Conservation (phyloP, 2,329 filamentous ascomycete species). For the Colletotrichum theobromicola region DNA sequence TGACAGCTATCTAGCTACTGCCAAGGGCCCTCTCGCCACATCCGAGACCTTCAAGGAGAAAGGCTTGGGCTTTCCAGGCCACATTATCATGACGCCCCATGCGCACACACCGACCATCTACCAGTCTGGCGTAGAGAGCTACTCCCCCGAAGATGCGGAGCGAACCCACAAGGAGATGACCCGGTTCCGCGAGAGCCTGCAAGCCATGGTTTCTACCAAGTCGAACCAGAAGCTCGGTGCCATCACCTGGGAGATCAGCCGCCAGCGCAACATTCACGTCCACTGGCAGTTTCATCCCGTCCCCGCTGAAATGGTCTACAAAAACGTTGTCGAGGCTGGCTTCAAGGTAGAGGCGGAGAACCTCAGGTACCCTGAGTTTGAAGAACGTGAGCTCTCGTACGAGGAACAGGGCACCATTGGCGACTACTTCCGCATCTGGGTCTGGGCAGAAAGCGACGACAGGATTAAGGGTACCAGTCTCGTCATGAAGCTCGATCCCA, state of each 20-base stretch:
- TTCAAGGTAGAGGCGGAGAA: constrained; percentile 92
- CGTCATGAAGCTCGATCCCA: constrained; percentile 74
- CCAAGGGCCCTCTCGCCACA: constrained; percentile 86
- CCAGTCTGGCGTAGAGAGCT: constrained; percentile 62
- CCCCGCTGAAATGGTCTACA: constrained; percentile 68
- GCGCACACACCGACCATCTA: constrained; percentile 79
- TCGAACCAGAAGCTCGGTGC: constrained; percentile 71
- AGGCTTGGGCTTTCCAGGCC: constrained; percentile 77
- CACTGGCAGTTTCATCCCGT: constrained; percentile 95
- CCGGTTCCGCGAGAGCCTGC: constrained; percentile 77
- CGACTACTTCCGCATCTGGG: constrained; percentile 84
- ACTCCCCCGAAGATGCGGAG: constrained; percentile 57
- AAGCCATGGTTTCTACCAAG: constrained; percentile 73
- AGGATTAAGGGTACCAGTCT: constrained; percentile 70
- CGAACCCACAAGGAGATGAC: constrained; percentile 81
- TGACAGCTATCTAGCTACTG: constrained; percentile 86
- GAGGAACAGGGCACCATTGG: constrained; percentile 51
- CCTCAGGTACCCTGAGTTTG: constrained; percentile 57
- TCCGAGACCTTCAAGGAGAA: constrained; percentile 68
- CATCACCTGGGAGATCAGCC: constrained; percentile 92
- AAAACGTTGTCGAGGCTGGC: constrained; percentile 82
- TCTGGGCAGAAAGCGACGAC: constrained; percentile 69
- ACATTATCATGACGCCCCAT: constrained; percentile 91
- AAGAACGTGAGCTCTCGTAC: constrained; percentile 53
- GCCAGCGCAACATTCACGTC: constrained; percentile 79